Base-by-base conservation (phyloP, 2,329 filamentous ascomycete species). In the Teratosphaeria gauchensis region DNA sequence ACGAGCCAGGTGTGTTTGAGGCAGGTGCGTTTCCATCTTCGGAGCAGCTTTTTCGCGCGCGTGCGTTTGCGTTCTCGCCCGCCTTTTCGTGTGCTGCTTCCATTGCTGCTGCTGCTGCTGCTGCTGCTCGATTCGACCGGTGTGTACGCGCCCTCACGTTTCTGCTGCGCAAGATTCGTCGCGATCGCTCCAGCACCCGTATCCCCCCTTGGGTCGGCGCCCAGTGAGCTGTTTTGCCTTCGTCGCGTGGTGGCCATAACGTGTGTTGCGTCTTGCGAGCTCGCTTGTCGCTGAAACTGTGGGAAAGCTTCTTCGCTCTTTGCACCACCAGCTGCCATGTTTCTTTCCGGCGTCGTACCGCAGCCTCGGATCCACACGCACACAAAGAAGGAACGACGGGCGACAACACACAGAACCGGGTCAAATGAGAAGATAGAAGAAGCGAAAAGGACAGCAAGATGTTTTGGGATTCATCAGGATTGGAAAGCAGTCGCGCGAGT, bases 1-100 rank as follows among this genome's bases (percentile, higher is more conserved):
- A 81, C 77, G 19, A 85, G 71, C 83, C 83, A 86, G 31, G 83
- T 86, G 69, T 85, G 82, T 52, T 74, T 73, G 54, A 79, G 67
- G 48, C 75, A 78, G 57, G 75, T 63, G 58, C 74, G 75, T 65
- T 76, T 78, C 68, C 73, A 77, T 56, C 75, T 74, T 57, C 75
- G 73, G 62, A 79, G 71, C 53, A 75, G 66, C 56, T 72, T 74
- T 64, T 74, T 74, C 24, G 76, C 71, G 60, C 76, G 77, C 59
- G 75, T 73, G 35, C 78, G 74, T 69, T 80, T 80, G 55, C 72
- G 75, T 58, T 73, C 72, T 14, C 63, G 62, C 11, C 30, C 54
- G 11, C 32, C 54, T 64, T 63, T 58, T 55, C 69, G 31, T 14
- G 28, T 21, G 21, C 28, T 42, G 24, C 21, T 12, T 7, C 24